These are phyloP conservation scores for Prunus dulcis DNA, from an alignment of 306 rosid species.

Conservation along the genomic window DNA sequence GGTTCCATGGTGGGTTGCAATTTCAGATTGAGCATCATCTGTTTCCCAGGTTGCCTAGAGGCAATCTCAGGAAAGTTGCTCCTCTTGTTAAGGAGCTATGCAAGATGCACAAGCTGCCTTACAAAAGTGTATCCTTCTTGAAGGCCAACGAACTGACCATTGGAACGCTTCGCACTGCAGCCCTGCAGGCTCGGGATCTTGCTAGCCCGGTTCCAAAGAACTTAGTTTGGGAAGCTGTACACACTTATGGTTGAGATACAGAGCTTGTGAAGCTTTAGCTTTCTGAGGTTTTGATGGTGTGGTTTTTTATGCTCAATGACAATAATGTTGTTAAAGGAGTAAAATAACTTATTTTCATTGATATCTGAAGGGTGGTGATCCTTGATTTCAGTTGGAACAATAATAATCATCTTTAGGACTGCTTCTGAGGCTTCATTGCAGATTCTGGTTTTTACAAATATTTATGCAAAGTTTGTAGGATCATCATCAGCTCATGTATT, in stretches of 20 bases:
- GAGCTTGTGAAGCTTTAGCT: slow-evolving; percentile 11
- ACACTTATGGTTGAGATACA: slow-evolving; percentile 52
- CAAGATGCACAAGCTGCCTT: slow-evolving; percentile 63
- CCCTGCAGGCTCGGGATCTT: slow-evolving; percentile 68
- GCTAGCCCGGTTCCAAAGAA: slow-evolving; percentile 51
- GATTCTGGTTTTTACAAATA: slow-evolving; percentile 7
- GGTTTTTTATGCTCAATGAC: slow-evolving; percentile 7
- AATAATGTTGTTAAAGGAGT: slow-evolving; percentile 2
- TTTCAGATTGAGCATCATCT: slow-evolving; percentile 81
- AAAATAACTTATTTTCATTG: slow-evolving; percentile 15
- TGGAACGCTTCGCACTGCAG: slow-evolving; percentile 47
- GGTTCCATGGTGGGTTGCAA: slow-evolving; percentile 87
- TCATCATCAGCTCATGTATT: slow-evolving; percentile 8
- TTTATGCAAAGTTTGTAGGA: slow-evolving; percentile 15
- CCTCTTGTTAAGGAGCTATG: slow-evolving; percentile 66
- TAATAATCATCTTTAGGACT: slow-evolving; percentile 26
- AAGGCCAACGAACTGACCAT: slow-evolving; percentile 57
- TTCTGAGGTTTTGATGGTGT: slow-evolving; percentile 36
- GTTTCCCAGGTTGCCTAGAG: slow-evolving; percentile 56
- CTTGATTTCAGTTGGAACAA: slow-evolving; percentile 32
- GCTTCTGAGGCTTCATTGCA: slow-evolving; percentile 38
- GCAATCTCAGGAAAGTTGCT: slow-evolving; percentile 49
- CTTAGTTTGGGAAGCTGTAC: slow-evolving; percentile 74
- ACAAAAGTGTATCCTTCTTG: slow-evolving; percentile 54
- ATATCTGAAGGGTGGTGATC: slow-evolving; percentile 29